Base-by-base conservation (phyloP, 2,329 filamentous ascomycete genomes). In the Parascedosporium putredinis region DNA sequence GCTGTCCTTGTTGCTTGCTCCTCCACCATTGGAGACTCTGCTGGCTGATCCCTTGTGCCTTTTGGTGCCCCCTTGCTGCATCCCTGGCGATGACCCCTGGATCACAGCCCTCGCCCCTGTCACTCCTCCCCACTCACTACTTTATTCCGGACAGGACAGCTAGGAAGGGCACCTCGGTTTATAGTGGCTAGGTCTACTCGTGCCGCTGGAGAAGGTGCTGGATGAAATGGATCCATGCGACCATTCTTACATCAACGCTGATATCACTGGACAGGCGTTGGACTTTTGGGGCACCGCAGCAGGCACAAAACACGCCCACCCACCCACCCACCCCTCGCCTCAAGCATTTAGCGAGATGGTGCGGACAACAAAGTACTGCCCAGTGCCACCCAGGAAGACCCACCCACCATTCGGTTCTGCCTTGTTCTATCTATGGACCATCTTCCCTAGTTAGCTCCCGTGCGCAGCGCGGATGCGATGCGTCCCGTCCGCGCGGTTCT, bases 401-500 rank as follows among this genome's bases (percentile, higher is more conserved):
- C 36, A 40, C 36, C 36, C 12, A 10, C 12, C 36, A 40, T 40
- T 40, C n/a, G n/a, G n/a, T n/a, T 29, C 44, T 33, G 31, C 36
- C 47, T 42, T 49, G 34, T 49, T 49, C 47, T 49, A 49, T 49
- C 47, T 49, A 49, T 49, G 47, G 47, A 49, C 24, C 34, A 24
- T 40, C 36, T 40, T 40, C 36, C 42, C 23, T 44, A 12, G 42
- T 44, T 40, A 40, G 42, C 22, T 22, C 47, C 47, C 47, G 22
- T 45, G 22, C 44, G 44, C 44, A 45, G 34, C 46, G 46, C 46
- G 36, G 47, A 47, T 47, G 45, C 45, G 31, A 38, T 36, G 45
- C 45, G 47, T 43, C n/a, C 47, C 47, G 47, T 49, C 47, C 47
- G 31, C 47, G 47, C 47, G 47, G 47, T 49, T 49, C 47, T 42